These are phyloP conservation scores for Strobilomyces confusus DNA, from an alignment of 768 basidiomycete species.

Conservation along the genomic window DNA sequence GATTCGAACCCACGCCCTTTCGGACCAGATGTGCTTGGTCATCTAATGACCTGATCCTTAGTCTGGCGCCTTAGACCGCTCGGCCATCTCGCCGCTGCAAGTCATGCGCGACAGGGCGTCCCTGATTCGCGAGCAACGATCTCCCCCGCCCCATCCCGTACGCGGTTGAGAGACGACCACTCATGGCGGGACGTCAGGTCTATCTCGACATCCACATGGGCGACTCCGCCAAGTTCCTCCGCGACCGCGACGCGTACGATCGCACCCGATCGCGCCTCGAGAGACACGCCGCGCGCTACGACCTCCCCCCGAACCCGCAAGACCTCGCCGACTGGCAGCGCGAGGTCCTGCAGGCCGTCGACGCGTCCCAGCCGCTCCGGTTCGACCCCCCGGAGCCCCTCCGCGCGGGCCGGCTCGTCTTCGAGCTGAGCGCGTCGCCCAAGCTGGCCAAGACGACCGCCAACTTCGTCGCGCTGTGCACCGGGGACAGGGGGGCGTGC, in stretches of 20 bases:
- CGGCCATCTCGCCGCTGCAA: slow-evolving; percentile 29
- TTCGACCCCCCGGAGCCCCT: slow-evolving; percentile 37
- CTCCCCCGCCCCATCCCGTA: not conserved
- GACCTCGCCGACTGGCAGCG: slow-evolving; percentile 41
- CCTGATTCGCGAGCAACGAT: no score
- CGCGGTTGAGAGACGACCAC: not conserved
- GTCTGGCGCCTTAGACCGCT: slow-evolving; percentile 64
- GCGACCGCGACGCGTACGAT: slow-evolving; percentile 29
- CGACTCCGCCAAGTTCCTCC: slow-evolving; percentile 27
- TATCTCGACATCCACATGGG: slow-evolving; percentile 45
- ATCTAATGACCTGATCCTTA: slow-evolving; percentile 40
- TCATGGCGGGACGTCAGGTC: slow-evolving; percentile 13
- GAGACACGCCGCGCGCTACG: slow-evolving; percentile 39
- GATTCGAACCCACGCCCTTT: slow-evolving; percentile 42
- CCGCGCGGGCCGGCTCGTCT: slow-evolving; percentile 38
- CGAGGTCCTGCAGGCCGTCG: slow-evolving; percentile 42
- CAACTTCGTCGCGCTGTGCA: slow-evolving; percentile 49
- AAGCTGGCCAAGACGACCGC: slow-evolving; percentile 43
- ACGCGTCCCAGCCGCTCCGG: slow-evolving; percentile 33
- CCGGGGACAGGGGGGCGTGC: slow-evolving; percentile 41
- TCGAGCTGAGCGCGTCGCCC: slow-evolving; percentile 36
- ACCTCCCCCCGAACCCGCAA: slow-evolving; percentile 36
- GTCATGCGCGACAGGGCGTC: no score
- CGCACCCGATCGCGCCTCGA: slow-evolving; percentile 32
- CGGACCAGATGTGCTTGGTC: slow-evolving; percentile 29